These are phyloP conservation scores for Lodderomyces beijingensis DNA, from an alignment of 1,139 yeast genomes.

Conservation along the genomic window DNA sequence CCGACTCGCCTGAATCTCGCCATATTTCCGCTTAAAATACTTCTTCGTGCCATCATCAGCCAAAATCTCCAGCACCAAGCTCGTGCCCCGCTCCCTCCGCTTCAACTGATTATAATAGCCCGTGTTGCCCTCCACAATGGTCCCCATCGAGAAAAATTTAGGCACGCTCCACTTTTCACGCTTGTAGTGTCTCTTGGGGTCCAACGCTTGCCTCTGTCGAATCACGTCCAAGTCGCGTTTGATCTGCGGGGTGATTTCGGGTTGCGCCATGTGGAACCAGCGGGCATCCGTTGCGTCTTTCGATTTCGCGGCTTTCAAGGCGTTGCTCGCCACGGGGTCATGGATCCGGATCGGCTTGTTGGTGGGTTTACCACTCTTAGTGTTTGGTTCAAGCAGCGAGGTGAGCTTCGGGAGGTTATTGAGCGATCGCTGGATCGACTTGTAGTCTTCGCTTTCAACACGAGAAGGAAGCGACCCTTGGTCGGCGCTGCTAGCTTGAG, in stretches of 20 bases:
- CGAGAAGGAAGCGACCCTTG: conserved; percentile 2
- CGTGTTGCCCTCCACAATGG: conserved; percentile 75
- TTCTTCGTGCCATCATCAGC: conserved; percentile 64
- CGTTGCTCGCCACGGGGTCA: conserved; percentile 44
- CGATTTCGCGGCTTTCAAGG: conserved; percentile 6
- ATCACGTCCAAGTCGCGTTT: conserved; percentile 76
- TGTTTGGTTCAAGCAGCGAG: too few relatives aligned
- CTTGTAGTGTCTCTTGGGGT: conserved; percentile 93
- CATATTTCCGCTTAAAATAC: conserved; percentile 81
- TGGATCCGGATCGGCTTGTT: conserved; percentile 35
- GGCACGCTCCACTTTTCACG: conserved; percentile 81
- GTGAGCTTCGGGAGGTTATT: conserved; percentile 34
- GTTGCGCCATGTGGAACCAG: conserved; percentile 84
- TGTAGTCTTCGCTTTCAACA: conserved; percentile 18
- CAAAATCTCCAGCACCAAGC: conserved; percentile 78
- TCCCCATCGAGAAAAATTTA: conserved; percentile 83
- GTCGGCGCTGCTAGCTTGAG: conserved; percentile 12
- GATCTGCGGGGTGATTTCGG: conserved; percentile 68
- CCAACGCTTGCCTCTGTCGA: conserved; percentile 85
- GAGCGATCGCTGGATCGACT: conserved; percentile 26
- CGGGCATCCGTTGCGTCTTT: conserved; percentile 40
- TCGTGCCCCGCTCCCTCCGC: conserved; percentile 68
- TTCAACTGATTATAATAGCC: conserved; percentile 74
- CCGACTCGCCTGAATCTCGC: conserved; percentile 70
- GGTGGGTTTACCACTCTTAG: conserved; percentile 16